Base-by-base conservation (phyloP, 2,329 filamentous ascomycete genomes). In the Aspergillus novofumigatus region DNA sequence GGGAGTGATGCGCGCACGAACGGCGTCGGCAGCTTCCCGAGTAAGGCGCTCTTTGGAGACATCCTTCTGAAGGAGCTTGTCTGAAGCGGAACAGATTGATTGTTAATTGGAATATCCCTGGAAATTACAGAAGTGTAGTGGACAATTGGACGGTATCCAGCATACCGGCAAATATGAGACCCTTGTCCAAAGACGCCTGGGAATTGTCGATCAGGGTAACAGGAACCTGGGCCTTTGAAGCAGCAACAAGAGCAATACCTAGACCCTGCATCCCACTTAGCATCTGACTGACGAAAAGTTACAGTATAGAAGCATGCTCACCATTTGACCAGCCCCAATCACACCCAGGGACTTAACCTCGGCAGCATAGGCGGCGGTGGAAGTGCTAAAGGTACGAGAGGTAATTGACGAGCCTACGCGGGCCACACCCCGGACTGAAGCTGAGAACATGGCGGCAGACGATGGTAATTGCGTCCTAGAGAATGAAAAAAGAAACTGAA, bases 291-390 rank as follows among this genome's bases (percentile, higher is more conserved):
- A 29, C 25, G 10, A 45, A 28, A 26, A 23, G 38, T 8, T 47
- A 47, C 23, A 21, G 28, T 26, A 49, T 26, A 38, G 11, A 21
- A 29, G 25, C 7, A 29, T 60, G 72, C 81, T 70, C 77, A 96
- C 92, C 92, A 97, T 97, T 75, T 97, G 94, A 28, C 94, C 94
- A 53, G 93, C 92, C 64, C 94, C 94, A 69, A 99, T 83, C 51
- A 99, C 93, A 69, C 93, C 94, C 45, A 99, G 79, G 64, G 85
- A 88, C 79, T 92, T 95, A 60, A 99, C 87, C 69, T 92, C 86
- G 55, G 87, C 85, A 59, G 80, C 80, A 61, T 85, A 85, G 66
- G 82, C 80, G 49, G 80, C 77, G 48, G 85, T 75, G 42, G 83
- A 86, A 35, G 86, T 86, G 78, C 89, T 92, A 77, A 95, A 96